Evolutionary conservation across 2,329 filamentous ascomycete genomes (phyloP).

Genomic region (Colletotrichum karsti): DNA sequence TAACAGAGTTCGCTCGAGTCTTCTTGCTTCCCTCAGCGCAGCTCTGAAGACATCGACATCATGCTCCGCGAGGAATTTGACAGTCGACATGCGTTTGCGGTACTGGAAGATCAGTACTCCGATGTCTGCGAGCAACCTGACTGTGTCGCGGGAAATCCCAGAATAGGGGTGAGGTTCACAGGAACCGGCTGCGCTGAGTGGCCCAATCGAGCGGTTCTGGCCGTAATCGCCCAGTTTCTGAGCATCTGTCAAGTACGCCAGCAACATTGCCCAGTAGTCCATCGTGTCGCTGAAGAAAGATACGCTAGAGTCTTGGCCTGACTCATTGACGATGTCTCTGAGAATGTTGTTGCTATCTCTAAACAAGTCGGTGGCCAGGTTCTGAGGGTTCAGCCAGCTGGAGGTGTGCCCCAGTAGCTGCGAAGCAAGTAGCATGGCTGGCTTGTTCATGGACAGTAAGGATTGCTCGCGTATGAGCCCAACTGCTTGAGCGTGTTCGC

Average conservation of each 20-base stretch:
- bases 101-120: slow-evolving; percentile 32
- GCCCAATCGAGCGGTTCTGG: background rate
- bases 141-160: slow-evolving; percentile 29
- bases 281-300: slow-evolving; percentile 31
- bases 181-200: background rate
- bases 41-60: slow-evolving; percentile 30
- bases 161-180: slow-evolving; percentile 30
- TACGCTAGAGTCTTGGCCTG: background rate
- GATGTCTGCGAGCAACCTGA: slow-evolving; percentile 26
- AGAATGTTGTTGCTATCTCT: slow-evolving; percentile 13
- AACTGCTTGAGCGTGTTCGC: slow-evolving; percentile 27
- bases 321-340: background rate
- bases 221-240: slow-evolving; percentile 5
- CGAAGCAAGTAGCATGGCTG: slow-evolving; percentile 21
- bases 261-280: slow-evolving; percentile 35
- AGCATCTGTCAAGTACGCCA: slow-evolving; percentile 32
- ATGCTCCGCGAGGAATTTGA: slow-evolving; percentile 30
- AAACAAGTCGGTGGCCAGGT: slow-evolving; percentile 31
- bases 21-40: slow-evolving; percentile 24
- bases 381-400: slow-evolving; percentile 32
- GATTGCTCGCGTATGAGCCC: slow-evolving; percentile 2
- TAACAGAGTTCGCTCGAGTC: slow-evolving; percentile 27
- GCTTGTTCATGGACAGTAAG: background rate
- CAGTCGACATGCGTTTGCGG: slow-evolving; percentile 27
- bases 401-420: slow-evolving; percentile 31